Conservation (phyloP, 2,329 filamentous ascomycete genomes). For the Diaporthe ilicicola region DNA sequence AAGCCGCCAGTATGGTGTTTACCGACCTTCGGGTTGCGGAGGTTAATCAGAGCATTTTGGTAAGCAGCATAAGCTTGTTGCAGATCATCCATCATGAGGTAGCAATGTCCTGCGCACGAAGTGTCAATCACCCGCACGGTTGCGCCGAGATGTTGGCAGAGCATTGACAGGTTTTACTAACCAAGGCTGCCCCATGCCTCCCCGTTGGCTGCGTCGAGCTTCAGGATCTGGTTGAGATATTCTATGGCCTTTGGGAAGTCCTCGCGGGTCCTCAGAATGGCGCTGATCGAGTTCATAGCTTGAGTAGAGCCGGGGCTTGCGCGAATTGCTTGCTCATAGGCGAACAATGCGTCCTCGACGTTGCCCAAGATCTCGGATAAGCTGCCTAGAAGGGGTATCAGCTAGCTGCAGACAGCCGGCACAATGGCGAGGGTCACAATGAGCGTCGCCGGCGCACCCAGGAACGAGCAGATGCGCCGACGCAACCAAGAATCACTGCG, state of each 20-base stretch:
- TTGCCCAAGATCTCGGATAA: constrained; percentile 89
- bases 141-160: neutral
- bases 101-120: constrained; percentile 80
- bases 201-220: constrained; percentile 87
- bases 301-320: constrained; percentile 89
- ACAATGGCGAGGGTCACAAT: neutral
- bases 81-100: constrained; percentile 97
- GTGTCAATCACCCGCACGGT: constrained; percentile 37
- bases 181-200: constrained; percentile 97
- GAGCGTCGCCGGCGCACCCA: neutral
- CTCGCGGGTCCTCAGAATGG: constrained; percentile 89
- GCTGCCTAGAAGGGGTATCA: constrained; percentile 66
- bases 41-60: constrained; percentile 91
- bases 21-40: constrained; percentile 88
- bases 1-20: neutral
- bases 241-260: constrained; percentile 95
- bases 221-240: constrained; percentile 88
- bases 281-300: constrained; percentile 93
- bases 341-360: constrained; percentile 85
- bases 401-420: constrained; percentile 39
- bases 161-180: constrained; percentile 49
- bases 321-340: constrained; percentile 88
- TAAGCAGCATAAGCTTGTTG: constrained; percentile 98
- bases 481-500: neutral
- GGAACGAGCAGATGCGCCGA: neutral